Base-by-base conservation (phyloP, 371 early-diverging fungal genomes). In the Mucor sp. region DNA sequence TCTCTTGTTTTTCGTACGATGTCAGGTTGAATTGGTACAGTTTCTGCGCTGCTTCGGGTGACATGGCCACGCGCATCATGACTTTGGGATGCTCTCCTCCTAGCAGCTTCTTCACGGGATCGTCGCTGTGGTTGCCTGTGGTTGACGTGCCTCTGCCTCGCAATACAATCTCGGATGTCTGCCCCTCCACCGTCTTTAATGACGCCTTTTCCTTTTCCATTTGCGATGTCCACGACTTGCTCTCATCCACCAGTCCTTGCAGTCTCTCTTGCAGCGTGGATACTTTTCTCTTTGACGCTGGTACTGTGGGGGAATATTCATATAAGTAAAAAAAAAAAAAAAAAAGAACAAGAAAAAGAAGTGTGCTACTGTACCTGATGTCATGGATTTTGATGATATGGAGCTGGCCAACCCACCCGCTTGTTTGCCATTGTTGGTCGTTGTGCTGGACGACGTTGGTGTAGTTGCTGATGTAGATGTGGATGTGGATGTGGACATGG, bases 1-100 rank as follows among this genome's bases (percentile, higher is more conserved):
- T 93, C 73, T 97, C 98, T 6, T 81, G 77, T 50, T 90, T 90
- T 78, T 97, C 98, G 62, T 89, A 91, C 12, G 85, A 71, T 14
- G 93, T 93, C 55, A 97, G 71, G 56, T 84, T 82, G 27, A 82
- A 77, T n/a, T 83, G 86, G 47, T 90, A 90, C 6, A 83, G 65
- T 61, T 87, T 89, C 56, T 86, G 75, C 1, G 88, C 88, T 12
- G 84, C 81, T 69, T 83, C 77, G 8, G 77, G 81, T 28, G 77
- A 71, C 76, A 82, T 76, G n/a, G 80, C 75, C 15, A 73, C 75
- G 28, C 83, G 75, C 60, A 75, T 65, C 56, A 66, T 59, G 25
- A 73, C 60, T 69, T 69, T 53, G 15, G 64, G 62, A 65, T 35
- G 43, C 11, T 64, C 27, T 9, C 21, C 41, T 27, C 21, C 41